phyloP scores from a whole-genome alignment of 495 filamentous ascomycete species.

The Apodospora peruviana region DNA sequence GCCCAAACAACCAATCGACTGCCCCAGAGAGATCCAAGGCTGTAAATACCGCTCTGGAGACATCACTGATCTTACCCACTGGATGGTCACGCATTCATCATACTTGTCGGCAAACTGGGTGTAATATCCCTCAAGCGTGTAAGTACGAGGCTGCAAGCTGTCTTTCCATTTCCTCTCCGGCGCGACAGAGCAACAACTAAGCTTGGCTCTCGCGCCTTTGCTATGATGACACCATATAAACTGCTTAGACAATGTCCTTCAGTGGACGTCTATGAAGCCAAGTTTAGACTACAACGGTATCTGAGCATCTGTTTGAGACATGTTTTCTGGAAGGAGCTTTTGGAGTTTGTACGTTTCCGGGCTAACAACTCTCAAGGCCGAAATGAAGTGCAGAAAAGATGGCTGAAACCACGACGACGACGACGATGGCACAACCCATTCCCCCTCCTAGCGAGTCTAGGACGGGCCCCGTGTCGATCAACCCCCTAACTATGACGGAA shows the following conservation, averaged over 20 bases:
- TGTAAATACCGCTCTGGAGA: too few species aligned
- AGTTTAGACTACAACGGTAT: slow-evolving; percentile 99
- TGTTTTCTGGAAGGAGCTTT: not conserved
- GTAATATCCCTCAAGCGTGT: slow-evolving; percentile 19
- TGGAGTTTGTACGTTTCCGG: not conserved
- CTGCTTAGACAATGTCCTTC: slow-evolving; percentile 59
- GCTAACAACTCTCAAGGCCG: slow-evolving; percentile 15
- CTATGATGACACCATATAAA: slow-evolving; percentile 54
- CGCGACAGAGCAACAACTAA: not conserved
- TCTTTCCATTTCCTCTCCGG: not conserved
- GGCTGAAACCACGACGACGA: slow-evolving; percentile 30
- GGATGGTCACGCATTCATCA: slow-evolving; percentile 2
- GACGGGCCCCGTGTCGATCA: not conserved
- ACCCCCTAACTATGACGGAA: slow-evolving; percentile 1
- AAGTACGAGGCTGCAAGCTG: slow-evolving; percentile 8
- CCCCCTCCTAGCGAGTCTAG: not conserved
- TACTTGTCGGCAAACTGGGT: slow-evolving; percentile 8
- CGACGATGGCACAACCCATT: not conserved
- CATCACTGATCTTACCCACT: slow-evolving; percentile 4
- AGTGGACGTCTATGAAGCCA: slow-evolving; percentile 68
- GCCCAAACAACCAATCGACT: too few species aligned
- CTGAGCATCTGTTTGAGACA: slow-evolving; percentile 49
- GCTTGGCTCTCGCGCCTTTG: slow-evolving; percentile 18
- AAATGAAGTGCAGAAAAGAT: slow-evolving; percentile 34
- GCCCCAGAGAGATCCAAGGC: too few species aligned